These are phyloP conservation scores for Phytophthora macrochlamydospora DNA, from an alignment of 352 stramenopile genomes.

Conservation along the genomic window DNA sequence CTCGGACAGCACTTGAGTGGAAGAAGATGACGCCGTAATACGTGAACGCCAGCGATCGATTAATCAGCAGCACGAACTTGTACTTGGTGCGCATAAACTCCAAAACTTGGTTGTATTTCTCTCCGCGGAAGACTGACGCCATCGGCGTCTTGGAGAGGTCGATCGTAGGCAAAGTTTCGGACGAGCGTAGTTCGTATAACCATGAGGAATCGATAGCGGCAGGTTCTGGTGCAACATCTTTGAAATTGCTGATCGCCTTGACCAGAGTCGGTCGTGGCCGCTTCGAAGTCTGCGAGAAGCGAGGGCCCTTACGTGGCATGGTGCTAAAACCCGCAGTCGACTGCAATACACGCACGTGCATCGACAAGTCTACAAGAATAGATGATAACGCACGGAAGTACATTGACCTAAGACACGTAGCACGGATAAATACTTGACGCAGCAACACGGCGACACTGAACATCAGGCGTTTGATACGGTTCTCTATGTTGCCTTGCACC, in stretches of 20 bases:
- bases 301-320: background rate
- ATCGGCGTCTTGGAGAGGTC: background rate
- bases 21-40: background rate
- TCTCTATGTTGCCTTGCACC: constrained; percentile 31
- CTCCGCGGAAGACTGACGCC: background rate
- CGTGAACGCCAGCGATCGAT: background rate
- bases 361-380: too few species aligned
- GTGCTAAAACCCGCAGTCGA: background rate
- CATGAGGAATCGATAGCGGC: background rate
- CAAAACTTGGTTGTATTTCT: background rate
- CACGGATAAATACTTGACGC: constrained; percentile 23
- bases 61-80: background rate
- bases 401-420: too few species aligned
- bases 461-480: too few species aligned
- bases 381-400: too few species aligned
- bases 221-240: background rate
- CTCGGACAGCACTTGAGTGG: background rate
- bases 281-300: background rate
- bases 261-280: background rate
- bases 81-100: background rate
- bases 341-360: too few species aligned
- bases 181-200: background rate
- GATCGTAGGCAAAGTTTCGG: background rate
- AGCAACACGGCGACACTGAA: too few species aligned
- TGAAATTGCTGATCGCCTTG: background rate